phyloP scores from a whole-genome alignment of 139 green algal species.

The Chlamydomonas urium region DNA sequence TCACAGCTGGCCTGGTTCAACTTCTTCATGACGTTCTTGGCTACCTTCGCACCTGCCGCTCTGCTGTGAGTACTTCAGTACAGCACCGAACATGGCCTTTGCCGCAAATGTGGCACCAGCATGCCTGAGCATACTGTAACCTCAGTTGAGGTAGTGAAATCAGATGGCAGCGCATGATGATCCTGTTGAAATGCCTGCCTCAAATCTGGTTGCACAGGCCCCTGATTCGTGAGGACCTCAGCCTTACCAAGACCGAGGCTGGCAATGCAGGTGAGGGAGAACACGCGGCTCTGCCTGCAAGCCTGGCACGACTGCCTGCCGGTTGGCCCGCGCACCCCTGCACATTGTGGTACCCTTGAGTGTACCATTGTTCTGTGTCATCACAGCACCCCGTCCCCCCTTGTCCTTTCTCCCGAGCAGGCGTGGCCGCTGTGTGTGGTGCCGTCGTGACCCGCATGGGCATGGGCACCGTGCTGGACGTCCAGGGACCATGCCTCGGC shows the following conservation, averaged over 20 bases:
- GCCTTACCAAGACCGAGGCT: constrained; percentile 55
- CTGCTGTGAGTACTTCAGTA: neutral
- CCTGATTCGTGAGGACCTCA: constrained; percentile 79
- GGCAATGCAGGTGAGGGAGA: constrained; percentile 3
- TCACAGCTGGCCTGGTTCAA: constrained; percentile 79
- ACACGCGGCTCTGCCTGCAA: constrained; percentile 1
- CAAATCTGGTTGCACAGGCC: constrained; percentile 38
- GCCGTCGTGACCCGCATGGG: constrained; percentile 60
- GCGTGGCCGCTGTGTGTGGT: constrained; percentile 65
- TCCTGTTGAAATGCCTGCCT: neutral
- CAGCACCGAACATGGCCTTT: neutral
- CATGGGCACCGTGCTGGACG: constrained; percentile 74
- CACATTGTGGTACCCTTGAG: neutral
- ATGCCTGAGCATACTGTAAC: too few relatives aligned
- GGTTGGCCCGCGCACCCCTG: neutral
- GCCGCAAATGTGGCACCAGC: too few relatives aligned
- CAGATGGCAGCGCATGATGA: neutral
- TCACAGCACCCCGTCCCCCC: neutral
- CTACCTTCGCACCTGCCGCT: constrained; percentile 76
- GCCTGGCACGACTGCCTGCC: too few relatives aligned
- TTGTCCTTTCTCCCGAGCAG: constrained; percentile 16
- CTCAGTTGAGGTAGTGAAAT: too few relatives aligned
- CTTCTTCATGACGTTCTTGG: constrained; percentile 88
- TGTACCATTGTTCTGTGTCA: neutral
- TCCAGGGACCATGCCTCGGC: constrained; percentile 61